These are phyloP conservation scores for Diatrype stigma DNA, from an alignment of 2,329 filamentous ascomycete species.

Conservation along the genomic window DNA sequence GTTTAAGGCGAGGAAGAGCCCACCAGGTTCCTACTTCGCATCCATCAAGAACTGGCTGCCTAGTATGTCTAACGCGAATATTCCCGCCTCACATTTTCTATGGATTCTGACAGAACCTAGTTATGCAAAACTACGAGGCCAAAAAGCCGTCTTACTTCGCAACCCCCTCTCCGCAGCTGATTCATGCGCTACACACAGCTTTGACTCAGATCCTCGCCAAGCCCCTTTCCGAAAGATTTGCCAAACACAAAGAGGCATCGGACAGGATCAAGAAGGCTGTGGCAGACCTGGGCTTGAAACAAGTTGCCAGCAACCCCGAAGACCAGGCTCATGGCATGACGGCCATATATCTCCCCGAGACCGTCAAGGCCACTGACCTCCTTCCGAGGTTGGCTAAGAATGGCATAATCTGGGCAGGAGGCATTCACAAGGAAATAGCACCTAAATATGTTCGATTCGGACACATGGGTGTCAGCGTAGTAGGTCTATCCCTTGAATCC, in stretches of 20 bases:
- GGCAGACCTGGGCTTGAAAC: conserved; percentile 75
- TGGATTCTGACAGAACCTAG: conserved; percentile 36
- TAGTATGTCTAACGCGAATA: conserved; percentile 47
- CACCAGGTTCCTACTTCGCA: conserved; percentile 85
- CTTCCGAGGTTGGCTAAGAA: conserved; percentile 80
- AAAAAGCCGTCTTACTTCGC: conserved; percentile 98
- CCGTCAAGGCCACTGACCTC: conserved; percentile 73
- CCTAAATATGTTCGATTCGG: conserved; percentile 92
- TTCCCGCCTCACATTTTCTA: background rate
- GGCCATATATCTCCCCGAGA: conserved; percentile 89
- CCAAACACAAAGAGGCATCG: conserved; percentile 72
- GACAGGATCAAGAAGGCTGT: conserved; percentile 84
- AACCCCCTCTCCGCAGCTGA: conserved; percentile 88
- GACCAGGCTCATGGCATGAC: conserved; percentile 98
- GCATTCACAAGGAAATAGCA: conserved; percentile 93
- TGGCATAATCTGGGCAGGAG: conserved; percentile 90
- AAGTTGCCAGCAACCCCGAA: conserved; percentile 78
- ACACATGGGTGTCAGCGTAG: conserved; percentile 93
- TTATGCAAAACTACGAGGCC: conserved; percentile 99
- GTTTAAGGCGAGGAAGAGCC: conserved; percentile 76
- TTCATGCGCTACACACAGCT: conserved; percentile 87
- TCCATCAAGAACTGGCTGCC: conserved; percentile 97
- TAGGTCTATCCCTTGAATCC: conserved; percentile 35
- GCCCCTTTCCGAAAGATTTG: conserved; percentile 79
- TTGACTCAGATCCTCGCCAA: conserved; percentile 80